Evolutionary conservation across 768 basidiomycete genomes (phyloP).

Genomic region (Amanita exitialis): DNA sequence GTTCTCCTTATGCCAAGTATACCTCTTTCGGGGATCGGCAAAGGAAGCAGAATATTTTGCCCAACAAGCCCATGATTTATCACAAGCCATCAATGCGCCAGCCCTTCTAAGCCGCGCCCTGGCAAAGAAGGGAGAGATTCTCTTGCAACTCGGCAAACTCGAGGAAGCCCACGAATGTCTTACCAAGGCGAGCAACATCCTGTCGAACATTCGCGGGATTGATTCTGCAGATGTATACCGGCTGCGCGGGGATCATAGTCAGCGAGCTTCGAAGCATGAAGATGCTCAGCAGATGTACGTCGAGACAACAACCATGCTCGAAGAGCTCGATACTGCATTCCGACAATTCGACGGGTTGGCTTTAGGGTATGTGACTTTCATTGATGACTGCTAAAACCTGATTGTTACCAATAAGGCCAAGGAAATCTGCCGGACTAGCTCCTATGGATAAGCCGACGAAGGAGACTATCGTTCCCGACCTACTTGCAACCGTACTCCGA

Average conservation of each 20-base stretch:
- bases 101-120: conserved; percentile 56
- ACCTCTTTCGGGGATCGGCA: conserved; percentile 67
- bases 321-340: conserved; percentile 50
- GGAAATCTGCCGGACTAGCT: conserved; percentile 32
- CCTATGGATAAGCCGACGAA: conserved; percentile 16
- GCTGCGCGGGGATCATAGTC: conserved; percentile 44
- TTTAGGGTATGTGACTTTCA: conserved; percentile 27
- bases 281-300: conserved; percentile 46
- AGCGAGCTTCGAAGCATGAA: conserved; percentile 25
- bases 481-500: conserved; percentile 52
- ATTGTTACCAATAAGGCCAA: conserved; percentile 21
- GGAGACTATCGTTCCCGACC: conserved; percentile 48
- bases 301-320: conserved; percentile 46
- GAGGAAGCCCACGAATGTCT: conserved; percentile 49
- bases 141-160: conserved; percentile 50
- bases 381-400: background rate
- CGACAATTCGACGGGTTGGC: conserved; percentile 36
- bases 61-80: conserved; percentile 66
- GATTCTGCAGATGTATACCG: conserved; percentile 52
- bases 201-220: conserved; percentile 38
- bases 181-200: conserved; percentile 32
- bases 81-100: conserved; percentile 56
- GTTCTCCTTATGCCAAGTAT: conserved; percentile 54
- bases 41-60: conserved; percentile 82
- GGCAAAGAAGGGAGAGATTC: conserved; percentile 58